Base-by-base conservation (phyloP, 176 grass and related monocot genomes). In the Triticum turgidum region DNA sequence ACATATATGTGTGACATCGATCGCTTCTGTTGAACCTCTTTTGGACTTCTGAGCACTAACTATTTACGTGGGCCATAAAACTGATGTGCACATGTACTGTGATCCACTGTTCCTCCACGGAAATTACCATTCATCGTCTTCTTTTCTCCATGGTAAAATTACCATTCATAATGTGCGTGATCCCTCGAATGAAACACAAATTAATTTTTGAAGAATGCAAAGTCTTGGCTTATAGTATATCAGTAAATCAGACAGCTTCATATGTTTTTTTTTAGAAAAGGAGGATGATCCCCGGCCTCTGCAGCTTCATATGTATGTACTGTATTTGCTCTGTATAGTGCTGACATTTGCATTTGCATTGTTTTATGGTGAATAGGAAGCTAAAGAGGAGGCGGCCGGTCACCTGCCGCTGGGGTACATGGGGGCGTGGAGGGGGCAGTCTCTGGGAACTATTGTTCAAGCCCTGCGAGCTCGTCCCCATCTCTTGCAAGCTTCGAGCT, bases 381-480 rank as follows among this genome's bases (percentile, higher is more conserved):
- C 51, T 45, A 75, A 83, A 7, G 86, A 87, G 29, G 84, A 78
- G 77, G 78, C 32, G 14, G 35, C 68, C 9, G 45, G 64, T 75
- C 85, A 85, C 63, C 38, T 82, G 58, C 37, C 73, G n/a, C 59
- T 44, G 65, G 85, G 30, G 65, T 77, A 45, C 85, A 85, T 24
- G 83, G 38, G 65, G 45, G 41, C 29, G 72, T 71, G 0, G 86
- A 91, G 27, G 51, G 51, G 51, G 63, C 32, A 5, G 12, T 61
- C 13, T 76, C 73, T 47, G 49, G 29, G 70, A 20, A 88, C 72
- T 51, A 68, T 69, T 69, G 51, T 35, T 82, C 86, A 8, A 88
- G 90, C 54, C 86, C 78, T 4, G 77, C 52, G n/a, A 88, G 90
- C 72, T 88, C 77, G 1, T 85, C 78, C 12, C 89, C 89, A 0